A percentile compares a stretch with the other conserved stretches of the same genome.
phyloP scores from a whole-genome alignment of 208 protist species.

The Wallacemonas collosoma region DNA sequence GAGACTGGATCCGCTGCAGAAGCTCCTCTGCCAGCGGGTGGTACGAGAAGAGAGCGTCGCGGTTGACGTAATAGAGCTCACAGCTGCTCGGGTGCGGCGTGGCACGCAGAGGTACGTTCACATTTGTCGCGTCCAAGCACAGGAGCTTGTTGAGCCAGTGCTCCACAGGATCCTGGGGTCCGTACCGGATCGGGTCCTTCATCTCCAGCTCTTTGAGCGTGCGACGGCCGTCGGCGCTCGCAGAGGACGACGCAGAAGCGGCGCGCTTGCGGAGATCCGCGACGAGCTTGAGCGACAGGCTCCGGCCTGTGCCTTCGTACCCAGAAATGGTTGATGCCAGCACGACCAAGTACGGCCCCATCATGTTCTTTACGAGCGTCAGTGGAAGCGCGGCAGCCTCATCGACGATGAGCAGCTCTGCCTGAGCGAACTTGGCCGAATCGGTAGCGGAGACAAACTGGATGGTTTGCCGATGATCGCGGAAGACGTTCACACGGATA shows the following conservation, averaged over 20 bases:
- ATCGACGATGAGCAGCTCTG: conserved; percentile 99
- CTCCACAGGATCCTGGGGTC: conserved; percentile 95
- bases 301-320: conserved; percentile 98
- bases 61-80: conserved; percentile 98
- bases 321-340: conserved; percentile 99
- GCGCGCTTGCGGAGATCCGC: conserved; percentile 94
- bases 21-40: conserved; percentile 94
- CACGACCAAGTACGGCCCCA: conserved; percentile 99
- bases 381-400: conserved; percentile 99
- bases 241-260: conserved; percentile 3
- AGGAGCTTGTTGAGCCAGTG: conserved; percentile 98
- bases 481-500: conserved; percentile 98
- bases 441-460: conserved; percentile 97
- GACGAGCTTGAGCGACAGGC: conserved; percentile 99
- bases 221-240: conserved; percentile 35
- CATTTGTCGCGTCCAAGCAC: conserved; percentile 95
- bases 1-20: conserved; percentile 95
- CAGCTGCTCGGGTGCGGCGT: conserved; percentile 95
- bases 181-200: conserved; percentile 98
- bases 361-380: conserved; percentile 95
- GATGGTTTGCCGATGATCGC: conserved; percentile 98
- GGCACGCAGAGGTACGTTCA: conserved; percentile 41
- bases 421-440: conserved; percentile 93
- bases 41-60: conserved; percentile 99
- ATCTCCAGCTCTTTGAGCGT: conserved; percentile 95